Base-by-base conservation (phyloP, 2,329 filamentous ascomycete species). In the Raffaelea arxii region DNA sequence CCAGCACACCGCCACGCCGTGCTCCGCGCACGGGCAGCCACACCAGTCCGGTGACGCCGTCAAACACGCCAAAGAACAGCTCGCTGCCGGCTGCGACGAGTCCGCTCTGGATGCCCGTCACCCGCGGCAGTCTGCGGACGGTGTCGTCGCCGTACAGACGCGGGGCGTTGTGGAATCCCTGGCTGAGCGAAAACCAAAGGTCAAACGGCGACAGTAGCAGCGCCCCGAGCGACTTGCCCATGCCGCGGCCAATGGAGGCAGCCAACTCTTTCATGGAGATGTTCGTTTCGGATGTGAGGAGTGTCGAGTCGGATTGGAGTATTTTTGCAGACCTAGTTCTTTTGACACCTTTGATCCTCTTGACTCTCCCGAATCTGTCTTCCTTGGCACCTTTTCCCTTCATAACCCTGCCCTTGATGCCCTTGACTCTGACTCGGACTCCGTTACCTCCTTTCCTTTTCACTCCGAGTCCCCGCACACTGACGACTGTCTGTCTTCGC, bases 161-260 rank as follows among this genome's bases (percentile, higher is more conserved):
- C 2, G 82, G 82, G 0, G 79, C 80, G 52, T 86, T 86, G 58
- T 85, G 81, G 52, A 85, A 84, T 2, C 81, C 82, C 56, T 84
- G 80, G 2, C 78, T 78, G 2, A 85, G 58, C 0, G 78, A 77
- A 36, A 84, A 62, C 0, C 74, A 70, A 3, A 84, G 59, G 54
- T 82, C 73, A 52, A 82, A 74, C 0, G 82, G 82, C 0, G 77
- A 74, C 50, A 66, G 69, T 6, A 68, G 69, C 4, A 82, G 61
- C 4, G 77, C 74, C 2, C 65, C 58, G 0, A 70, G 70, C 0
- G 75, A 71, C 52, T 71, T 70, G 22, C 64, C 65, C 18, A 79
- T 62, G 2, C 74, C 77, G 46, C 66, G 65, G 3, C 68, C 66
- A n/a, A 80, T 63, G 25, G 80, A 69, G 5, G 68, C 63, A 9